Conservation (phyloP, 352 stramenopile species). For the Phytophthora crassamura region DNA sequence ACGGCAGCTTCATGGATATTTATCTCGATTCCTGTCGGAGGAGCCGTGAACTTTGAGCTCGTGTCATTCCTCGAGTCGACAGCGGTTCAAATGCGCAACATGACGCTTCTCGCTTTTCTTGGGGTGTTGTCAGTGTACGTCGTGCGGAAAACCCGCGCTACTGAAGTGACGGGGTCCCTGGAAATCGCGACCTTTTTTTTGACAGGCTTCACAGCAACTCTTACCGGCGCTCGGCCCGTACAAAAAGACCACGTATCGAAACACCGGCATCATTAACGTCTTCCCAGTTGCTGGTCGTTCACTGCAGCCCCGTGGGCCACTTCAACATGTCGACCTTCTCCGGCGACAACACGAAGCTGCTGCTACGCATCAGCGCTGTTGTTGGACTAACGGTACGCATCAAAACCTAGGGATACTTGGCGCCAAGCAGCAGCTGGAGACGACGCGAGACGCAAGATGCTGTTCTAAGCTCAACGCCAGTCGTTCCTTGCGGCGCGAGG, state of each 20-base stretch:
- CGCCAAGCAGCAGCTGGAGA: background rate
- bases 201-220: conserved; percentile 42
- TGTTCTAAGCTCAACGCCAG: conserved; percentile 23
- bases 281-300: conserved; percentile 16
- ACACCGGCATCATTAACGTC: conserved; percentile 17
- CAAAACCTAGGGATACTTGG: background rate
- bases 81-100: conserved; percentile 53
- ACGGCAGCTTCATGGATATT: conserved; percentile 45
- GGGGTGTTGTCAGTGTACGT: conserved; percentile 28
- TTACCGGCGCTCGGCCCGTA: conserved; percentile 47
- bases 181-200: conserved; percentile 38
- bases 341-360: conserved; percentile 21
- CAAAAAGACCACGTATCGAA: conserved; percentile 24
- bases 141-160: conserved; percentile 5
- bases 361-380: conserved; percentile 18
- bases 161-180: conserved; percentile 21
- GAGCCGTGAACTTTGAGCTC: conserved; percentile 24
- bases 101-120: conserved; percentile 47
- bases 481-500: conserved; percentile 15
- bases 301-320: conserved; percentile 3
- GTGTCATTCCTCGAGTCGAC: conserved; percentile 32
- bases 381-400: background rate
- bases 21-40: conserved; percentile 42
- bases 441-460: background rate
- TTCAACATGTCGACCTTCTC: conserved; percentile 27